A percentile compares a stretch with the other conserved stretches of the same genome.
Evolutionary conservation across 805 yeast genomes (phyloP).

Genomic region (Candida pini): DNA sequence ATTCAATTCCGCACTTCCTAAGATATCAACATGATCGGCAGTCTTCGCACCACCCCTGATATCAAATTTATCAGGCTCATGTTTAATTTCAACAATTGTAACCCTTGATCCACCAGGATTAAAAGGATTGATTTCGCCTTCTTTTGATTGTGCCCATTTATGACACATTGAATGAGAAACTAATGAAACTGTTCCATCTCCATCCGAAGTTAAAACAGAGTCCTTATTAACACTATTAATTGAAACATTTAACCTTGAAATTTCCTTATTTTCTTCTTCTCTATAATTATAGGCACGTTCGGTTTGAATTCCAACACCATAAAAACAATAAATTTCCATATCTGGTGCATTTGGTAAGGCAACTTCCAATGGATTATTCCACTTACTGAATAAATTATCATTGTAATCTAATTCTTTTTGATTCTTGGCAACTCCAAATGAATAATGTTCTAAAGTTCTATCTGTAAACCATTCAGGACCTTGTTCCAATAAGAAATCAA

Average conservation of each 20-base stretch:
- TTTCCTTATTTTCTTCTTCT: slow-evolving; percentile 52
- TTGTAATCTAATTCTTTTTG: slow-evolving; percentile 55
- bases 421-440: slow-evolving; percentile 68
- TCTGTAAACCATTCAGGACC: slow-evolving; percentile 75
- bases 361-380: slow-evolving; percentile 95
- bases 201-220: slow-evolving; percentile 83
- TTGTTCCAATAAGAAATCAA: slow-evolving; percentile 56
- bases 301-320: slow-evolving; percentile 96
- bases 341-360: slow-evolving; percentile 92
- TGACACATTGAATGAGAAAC: slow-evolving; percentile 88
- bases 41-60: slow-evolving; percentile 96
- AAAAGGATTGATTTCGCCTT: slow-evolving; percentile 48
- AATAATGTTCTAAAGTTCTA: slow-evolving; percentile 64
- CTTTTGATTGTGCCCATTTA: slow-evolving; percentile 24
- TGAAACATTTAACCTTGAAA: slow-evolving; percentile 56
- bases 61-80: slow-evolving; percentile 91
- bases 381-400: slow-evolving; percentile 66
- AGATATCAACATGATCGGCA: slow-evolving; percentile 95
- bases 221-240: slow-evolving; percentile 58
- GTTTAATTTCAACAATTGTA: slow-evolving; percentile 82
- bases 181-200: slow-evolving; percentile 92
- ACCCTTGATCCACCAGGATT: slow-evolving; percentile 77
- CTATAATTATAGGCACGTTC: slow-evolving; percentile 88
- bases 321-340: slow-evolving; percentile 80
- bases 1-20: slow-evolving; percentile 89